A percentile compares a stretch with the other conserved stretches of the same genome.
Evolutionary conservation across 2,329 filamentous ascomycete genomes (phyloP).

Genomic region (Dactylellina parvicollis): DNA sequence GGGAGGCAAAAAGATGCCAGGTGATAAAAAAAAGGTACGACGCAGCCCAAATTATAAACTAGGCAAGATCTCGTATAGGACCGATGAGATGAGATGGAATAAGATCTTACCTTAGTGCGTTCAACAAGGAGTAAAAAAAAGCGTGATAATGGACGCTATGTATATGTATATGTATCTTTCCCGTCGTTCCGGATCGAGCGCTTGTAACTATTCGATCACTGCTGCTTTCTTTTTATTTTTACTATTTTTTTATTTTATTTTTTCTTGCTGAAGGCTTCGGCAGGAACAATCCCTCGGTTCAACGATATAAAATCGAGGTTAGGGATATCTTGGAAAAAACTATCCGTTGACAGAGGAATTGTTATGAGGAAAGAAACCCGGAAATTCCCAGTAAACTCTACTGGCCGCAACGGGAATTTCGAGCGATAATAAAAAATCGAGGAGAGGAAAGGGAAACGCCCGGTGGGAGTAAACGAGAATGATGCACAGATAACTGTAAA

Average conservation of each 20-base stretch:
- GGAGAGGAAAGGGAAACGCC: neutral
- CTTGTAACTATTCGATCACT: too few relatives aligned
- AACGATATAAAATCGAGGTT: slow-evolving; percentile 4
- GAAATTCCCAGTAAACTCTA: neutral
- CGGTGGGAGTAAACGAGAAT: neutral
- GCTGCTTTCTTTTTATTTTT: neutral
- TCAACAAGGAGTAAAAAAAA: neutral
- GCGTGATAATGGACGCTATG: neutral
- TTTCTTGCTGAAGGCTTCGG: too few relatives aligned
- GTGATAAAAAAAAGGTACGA: slow-evolving; percentile 1
- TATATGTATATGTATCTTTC: neutral
- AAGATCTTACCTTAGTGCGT: too few relatives aligned
- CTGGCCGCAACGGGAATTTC: neutral
- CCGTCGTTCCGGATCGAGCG: slow-evolving; percentile 5
- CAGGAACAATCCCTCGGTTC: slow-evolving; percentile 11
- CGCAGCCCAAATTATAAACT: neutral
- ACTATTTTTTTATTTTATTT: too few relatives aligned
- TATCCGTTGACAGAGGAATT: slow-evolving; percentile 6
- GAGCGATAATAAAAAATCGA: neutral
- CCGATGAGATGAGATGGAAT: neutral
- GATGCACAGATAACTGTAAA: neutral
- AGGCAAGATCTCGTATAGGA: neutral
- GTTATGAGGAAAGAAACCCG: neutral
- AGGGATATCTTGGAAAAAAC: neutral
- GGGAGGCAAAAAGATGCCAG: slow-evolving; percentile 8